A percentile compares a stretch with the other conserved stretches of the same genome.
These are phyloP conservation scores for Ogataea hybrid DNA, from an alignment of 1,139 yeast species.

Conservation along the genomic window DNA sequence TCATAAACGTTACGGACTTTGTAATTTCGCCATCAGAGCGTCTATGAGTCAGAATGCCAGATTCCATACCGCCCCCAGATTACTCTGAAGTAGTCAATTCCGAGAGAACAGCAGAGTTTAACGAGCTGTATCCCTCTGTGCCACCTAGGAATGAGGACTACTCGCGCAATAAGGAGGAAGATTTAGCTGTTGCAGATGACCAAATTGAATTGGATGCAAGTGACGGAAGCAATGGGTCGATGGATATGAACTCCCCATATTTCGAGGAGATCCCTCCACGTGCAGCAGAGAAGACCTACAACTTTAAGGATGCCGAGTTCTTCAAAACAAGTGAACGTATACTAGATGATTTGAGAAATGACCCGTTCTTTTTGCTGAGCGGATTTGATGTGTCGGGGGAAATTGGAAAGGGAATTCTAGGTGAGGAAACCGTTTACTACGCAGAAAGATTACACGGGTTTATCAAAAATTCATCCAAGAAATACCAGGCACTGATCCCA, in stretches of 20 bases:
- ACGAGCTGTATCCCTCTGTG: conserved; percentile 16
- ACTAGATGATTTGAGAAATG: conserved; percentile 57
- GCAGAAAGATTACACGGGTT: conserved; percentile 23
- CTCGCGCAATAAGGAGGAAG: conserved; percentile 13
- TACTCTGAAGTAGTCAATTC: conserved; percentile 7
- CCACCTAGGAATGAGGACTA: conserved; percentile 10
- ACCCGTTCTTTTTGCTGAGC: conserved; percentile 32
- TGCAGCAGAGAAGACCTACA: conserved; percentile 18
- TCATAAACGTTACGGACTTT: not conserved
- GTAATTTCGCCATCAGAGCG: not conserved
- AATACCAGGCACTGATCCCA: conserved; percentile 18
- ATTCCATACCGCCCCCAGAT: conserved; percentile 10
- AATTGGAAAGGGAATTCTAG: conserved; percentile 25
- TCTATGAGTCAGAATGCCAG: not conserved
- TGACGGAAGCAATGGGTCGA: not conserved
- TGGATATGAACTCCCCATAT: conserved; percentile 8
- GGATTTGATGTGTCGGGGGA: conserved; percentile 7
- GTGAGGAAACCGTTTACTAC: conserved; percentile 24
- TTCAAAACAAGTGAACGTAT: conserved; percentile 68
- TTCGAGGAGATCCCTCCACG: conserved; percentile 16
- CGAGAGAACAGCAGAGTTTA: conserved; percentile 2
- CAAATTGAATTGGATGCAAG: conserved; percentile 3
- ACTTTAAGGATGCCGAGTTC: conserved; percentile 30
- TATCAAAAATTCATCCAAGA: conserved; percentile 12
- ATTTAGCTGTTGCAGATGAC: conserved; percentile 13